Evolutionary conservation across 148 eudicot species (phyloP).

Genomic region (Silene conica): DNA sequence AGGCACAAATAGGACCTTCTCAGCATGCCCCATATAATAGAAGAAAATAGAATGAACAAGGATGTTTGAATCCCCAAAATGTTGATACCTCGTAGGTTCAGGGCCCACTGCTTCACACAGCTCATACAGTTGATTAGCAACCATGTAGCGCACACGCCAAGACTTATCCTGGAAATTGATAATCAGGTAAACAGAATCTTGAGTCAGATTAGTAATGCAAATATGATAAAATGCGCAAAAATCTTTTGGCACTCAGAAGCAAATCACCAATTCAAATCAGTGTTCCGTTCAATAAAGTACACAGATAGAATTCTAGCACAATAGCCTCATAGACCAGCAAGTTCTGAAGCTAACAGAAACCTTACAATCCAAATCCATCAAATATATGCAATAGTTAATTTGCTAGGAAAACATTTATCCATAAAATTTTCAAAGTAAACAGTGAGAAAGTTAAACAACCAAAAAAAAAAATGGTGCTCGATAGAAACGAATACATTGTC

Average conservation of each 20-base stretch:
- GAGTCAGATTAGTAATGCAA: neutral
- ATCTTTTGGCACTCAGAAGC: neutral
- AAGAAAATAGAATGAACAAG: neutral
- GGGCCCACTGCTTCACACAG: conserved; percentile 99
- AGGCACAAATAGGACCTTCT: conserved; percentile 3
- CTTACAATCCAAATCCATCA: neutral
- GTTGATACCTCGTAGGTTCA: conserved; percentile 70
- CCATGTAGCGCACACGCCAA: conserved; percentile 99
- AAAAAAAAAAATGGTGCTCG: neutral
- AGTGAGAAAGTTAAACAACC: neutral
- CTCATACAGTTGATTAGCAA: conserved; percentile 93
- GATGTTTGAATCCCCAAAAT: neutral
- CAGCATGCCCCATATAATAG: neutral
- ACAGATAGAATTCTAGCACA: neutral
- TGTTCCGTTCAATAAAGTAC: neutral
- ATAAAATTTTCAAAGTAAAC: neutral
- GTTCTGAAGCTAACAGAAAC: neutral
- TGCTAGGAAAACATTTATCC: neutral
- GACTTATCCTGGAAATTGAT: conserved; percentile 73
- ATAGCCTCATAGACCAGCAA: neutral
- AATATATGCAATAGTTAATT: neutral
- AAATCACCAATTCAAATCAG: neutral
- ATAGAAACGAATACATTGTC: neutral
- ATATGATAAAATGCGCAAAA: neutral
- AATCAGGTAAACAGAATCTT: neutral